phyloP scores from a whole-genome alignment of 2,329 filamentous ascomycete species.

The Metarhizium humberi region DNA sequence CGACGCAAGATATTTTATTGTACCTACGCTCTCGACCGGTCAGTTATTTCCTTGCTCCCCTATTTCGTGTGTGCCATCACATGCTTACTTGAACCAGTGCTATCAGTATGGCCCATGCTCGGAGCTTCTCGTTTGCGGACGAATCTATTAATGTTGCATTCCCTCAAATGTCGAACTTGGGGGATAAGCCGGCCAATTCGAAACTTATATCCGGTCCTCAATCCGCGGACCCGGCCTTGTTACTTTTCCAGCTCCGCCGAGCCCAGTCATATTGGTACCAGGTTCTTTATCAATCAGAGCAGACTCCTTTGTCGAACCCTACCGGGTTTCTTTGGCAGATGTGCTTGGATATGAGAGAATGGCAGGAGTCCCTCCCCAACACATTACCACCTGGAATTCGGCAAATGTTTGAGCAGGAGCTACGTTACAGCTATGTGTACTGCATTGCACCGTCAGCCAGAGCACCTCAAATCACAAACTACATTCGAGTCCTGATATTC shows the following conservation, averaged over 20 bases:
- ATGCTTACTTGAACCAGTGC: conserved; percentile 41
- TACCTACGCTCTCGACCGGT: conserved; percentile 84
- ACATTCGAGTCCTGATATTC: conserved; percentile 73
- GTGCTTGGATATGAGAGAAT: conserved; percentile 68
- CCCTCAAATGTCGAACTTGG: conserved; percentile 43
- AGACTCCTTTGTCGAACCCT: conserved; percentile 57
- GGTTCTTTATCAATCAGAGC: conserved; percentile 71
- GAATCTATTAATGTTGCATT: conserved; percentile 76
- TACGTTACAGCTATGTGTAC: conserved; percentile 86
- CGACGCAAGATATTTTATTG: conserved; percentile 82
- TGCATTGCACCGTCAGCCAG: conserved; percentile 73
- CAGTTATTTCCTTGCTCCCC: conserved; percentile 14
- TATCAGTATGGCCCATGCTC: conserved; percentile 78
- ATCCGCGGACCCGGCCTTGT: conserved; percentile 59
- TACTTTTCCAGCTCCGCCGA: conserved; percentile 75
- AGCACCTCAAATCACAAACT: conserved; percentile 63
- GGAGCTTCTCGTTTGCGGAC: conserved; percentile 90
- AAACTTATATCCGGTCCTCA: conserved; percentile 35
- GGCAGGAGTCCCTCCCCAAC: conserved; percentile 68
- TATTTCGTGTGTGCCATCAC: not conserved
- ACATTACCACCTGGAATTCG: conserved; percentile 56
- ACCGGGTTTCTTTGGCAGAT: conserved; percentile 66
- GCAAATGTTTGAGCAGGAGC: conserved; percentile 75
- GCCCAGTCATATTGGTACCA: conserved; percentile 88
- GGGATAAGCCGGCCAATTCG: conserved; percentile 31